These are phyloP conservation scores for Scheffersomyces parashehatae DNA, from an alignment of 1,139 yeast genomes.

Conservation along the genomic window DNA sequence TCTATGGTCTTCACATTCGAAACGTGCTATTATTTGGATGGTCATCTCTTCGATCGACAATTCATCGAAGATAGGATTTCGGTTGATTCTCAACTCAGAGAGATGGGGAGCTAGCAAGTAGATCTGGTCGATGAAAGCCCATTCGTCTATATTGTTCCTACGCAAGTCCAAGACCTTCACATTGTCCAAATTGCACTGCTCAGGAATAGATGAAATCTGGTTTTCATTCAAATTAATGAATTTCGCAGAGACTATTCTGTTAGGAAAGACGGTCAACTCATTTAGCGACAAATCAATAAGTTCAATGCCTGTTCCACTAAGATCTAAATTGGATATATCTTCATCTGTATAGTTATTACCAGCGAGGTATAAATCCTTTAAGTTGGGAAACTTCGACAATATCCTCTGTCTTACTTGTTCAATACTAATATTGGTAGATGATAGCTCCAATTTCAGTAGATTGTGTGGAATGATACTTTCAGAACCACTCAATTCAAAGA, in stretches of 20 bases:
- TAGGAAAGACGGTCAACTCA: slow-evolving; percentile 32
- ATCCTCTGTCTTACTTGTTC: slow-evolving; percentile 16
- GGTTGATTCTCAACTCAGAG: slow-evolving; percentile 45
- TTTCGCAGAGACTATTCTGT: too few species aligned
- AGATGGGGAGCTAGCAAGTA: slow-evolving; percentile 37
- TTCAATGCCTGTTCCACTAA: slow-evolving; percentile 15
- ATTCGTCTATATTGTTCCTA: slow-evolving; percentile 42
- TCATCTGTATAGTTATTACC: slow-evolving; percentile 41
- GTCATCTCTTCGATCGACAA: slow-evolving; percentile 37
- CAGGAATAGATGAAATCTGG: slow-evolving; percentile 9
- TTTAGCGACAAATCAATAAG: slow-evolving; percentile 50
- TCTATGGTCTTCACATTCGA: slow-evolving; percentile 21
- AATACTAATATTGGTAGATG: slow-evolving; percentile 12
- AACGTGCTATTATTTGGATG: slow-evolving; percentile 51
- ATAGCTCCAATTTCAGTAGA: slow-evolving; percentile 11
- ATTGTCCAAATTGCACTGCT: not conserved
- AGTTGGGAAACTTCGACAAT: slow-evolving; percentile 40
- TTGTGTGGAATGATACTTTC: not conserved
- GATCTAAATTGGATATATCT: slow-evolving; percentile 13
- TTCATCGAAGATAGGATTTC: slow-evolving; percentile 50
- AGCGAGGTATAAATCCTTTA: slow-evolving; percentile 47
- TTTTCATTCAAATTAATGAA: slow-evolving; percentile 19
- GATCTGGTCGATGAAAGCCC: slow-evolving; percentile 51
- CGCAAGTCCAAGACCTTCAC: slow-evolving; percentile 44
- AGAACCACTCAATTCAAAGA: slow-evolving; percentile 17